Evolutionary conservation across 495 filamentous ascomycete species (phyloP), one percentile per base, ranked within the genome.

Genomic region (Haplographium delicatum): DNA sequence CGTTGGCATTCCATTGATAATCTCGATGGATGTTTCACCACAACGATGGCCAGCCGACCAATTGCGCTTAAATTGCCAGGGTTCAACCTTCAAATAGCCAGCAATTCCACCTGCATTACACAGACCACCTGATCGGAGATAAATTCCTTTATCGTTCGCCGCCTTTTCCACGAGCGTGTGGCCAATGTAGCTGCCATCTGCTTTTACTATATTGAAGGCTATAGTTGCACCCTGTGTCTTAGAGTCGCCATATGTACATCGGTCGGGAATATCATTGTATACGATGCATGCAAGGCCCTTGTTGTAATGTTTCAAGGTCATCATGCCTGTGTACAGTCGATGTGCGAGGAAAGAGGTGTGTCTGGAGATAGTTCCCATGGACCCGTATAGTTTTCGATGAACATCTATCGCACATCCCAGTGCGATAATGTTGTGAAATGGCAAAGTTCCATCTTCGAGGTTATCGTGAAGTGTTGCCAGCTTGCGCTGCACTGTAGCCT

Each of bases 351-450:
- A 74, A 0, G 75, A 67, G 5, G 83, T 83, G 61, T 91, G 84
- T 9, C 66, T 62, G 11, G 83, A 82, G 20, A 90, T 74, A 31
- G 65, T 69, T 28, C 71, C 68, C 72, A 87, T 83, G 8, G 74
- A 78, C 2, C 74, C 72, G 60, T 78, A 91, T 4, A 91, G 61
- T 28, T 66, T 69, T 25, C 65, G 56, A 59, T 90, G 86, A 2
- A 80, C 71, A n/a, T 78, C 72, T 23, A 91, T 78, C 4, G 85
- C 87, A 57, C 75, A 73, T 1, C 78, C 81, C 8, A 91, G 73
- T 1, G 84, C 85, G 22, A 88, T 62, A 53, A 91, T 89, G 56
- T 68, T 84, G 64, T 88, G 87, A 55, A 88, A 86, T n/a, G 85
- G 83, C 5, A 86, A 62, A 5, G 86, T 91, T 3, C 87, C 87